Conservation (phyloP, 176 grass and related monocot species). For the Carex parvula region DNA sequence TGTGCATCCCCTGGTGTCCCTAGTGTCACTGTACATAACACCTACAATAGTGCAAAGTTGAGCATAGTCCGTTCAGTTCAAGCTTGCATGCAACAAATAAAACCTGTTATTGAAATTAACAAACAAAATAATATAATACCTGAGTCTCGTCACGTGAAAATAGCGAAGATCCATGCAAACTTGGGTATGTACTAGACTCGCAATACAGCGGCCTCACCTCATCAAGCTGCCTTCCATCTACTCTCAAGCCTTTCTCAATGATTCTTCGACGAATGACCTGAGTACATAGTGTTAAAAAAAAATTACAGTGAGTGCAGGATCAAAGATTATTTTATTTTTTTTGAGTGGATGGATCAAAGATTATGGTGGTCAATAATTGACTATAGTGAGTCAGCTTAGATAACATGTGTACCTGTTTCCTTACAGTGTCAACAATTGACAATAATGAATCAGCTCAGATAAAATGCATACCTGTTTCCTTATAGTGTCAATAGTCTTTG, state of each 20-base stretch:
- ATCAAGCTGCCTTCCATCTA: constrained; percentile 95
- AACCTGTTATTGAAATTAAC: not conserved
- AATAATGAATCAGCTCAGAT: not conserved
- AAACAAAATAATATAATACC: constrained; percentile 33
- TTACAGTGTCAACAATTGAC: constrained; percentile 33
- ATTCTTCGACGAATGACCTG: constrained; percentile 96
- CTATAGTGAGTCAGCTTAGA: not conserved
- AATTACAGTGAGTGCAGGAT: not conserved
- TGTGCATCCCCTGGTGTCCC: constrained; percentile 94
- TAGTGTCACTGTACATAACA: constrained; percentile 94
- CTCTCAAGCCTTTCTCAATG: constrained; percentile 82
- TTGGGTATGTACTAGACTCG: constrained; percentile 64
- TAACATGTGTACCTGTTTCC: constrained; percentile 56
- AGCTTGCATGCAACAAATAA: not conserved
- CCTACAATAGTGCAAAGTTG: constrained; percentile 41
- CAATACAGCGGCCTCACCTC: constrained; percentile 91
- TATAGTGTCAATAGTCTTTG: constrained; percentile 76
- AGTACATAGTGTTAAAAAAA: constrained; percentile 28
- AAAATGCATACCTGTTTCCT: constrained; percentile 68
- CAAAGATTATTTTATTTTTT: not conserved
- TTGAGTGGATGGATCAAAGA: not conserved
- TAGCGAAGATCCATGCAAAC: constrained; percentile 85
- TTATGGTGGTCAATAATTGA: not conserved
- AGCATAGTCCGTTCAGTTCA: not conserved
- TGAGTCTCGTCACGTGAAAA: constrained; percentile 93